Percentiles rank a stretch among this genome's conserved stretches.
phyloP scores from a whole-genome alignment of 306 rosid species.

The Begonia loranthoides region DNA sequence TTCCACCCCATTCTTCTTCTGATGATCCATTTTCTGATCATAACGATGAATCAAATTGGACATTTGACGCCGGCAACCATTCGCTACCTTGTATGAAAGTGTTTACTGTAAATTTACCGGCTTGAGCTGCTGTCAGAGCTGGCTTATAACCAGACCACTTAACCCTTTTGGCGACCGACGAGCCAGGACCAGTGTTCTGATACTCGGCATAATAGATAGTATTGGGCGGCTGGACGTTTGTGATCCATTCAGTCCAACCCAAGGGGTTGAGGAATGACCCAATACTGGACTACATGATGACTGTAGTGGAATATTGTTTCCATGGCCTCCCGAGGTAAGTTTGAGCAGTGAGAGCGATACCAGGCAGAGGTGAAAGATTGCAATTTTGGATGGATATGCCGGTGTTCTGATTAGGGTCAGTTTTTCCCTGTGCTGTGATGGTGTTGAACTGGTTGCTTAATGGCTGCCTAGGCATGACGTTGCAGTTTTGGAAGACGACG shows the following conservation, averaged over 20 bases:
- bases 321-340: conserved; percentile 92
- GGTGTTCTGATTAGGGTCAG: conserved; percentile 60
- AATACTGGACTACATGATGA: conserved; percentile 48
- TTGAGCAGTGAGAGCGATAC: conserved; percentile 25
- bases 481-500: conserved; percentile 59
- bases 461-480: conserved; percentile 63
- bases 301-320: conserved; percentile 68
- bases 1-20: too few relatives aligned
- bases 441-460: conserved; percentile 69
- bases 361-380: conserved; percentile 13
- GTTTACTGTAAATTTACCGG: conserved; percentile 34
- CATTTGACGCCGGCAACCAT: conserved; percentile 49
- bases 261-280: conserved; percentile 41
- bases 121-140: conserved; percentile 27
- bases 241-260: conserved; percentile 69
- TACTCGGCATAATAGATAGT: conserved; percentile 68
- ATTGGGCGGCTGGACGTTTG: conserved; percentile 37
- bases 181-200: conserved; percentile 49
- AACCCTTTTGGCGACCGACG: conserved; percentile 38
- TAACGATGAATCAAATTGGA: conserved; percentile 31
- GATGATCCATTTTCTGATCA: conserved; percentile 19
- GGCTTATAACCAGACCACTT: conserved; percentile 64
- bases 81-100: conserved; percentile 56
- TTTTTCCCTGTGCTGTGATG: conserved; percentile 90
- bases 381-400: conserved; percentile 75